Conservation (phyloP, 164 flowering plant genomes). For the Dillenia turbinata region DNA sequence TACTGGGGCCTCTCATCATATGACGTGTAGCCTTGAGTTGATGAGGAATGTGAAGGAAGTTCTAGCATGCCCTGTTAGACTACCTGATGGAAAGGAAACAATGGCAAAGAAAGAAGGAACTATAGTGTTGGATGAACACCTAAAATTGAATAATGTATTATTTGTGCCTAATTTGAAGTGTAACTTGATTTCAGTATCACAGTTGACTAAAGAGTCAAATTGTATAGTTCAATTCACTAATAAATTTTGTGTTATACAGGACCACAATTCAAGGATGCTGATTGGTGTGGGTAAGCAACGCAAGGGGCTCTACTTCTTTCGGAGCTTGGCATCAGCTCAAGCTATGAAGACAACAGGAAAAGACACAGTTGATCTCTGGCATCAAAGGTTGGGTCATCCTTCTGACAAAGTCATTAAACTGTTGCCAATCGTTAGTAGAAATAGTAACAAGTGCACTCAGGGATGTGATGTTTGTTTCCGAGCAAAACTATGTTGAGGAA, state of each 20-base stretch:
- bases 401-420: not conserved
- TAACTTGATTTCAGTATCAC: too few species aligned
- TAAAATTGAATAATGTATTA: not conserved
- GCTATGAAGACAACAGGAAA: not conserved
- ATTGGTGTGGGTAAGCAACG: not conserved
- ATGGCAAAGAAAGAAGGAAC: too few species aligned
- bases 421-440: not conserved
- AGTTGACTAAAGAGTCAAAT: too few species aligned
- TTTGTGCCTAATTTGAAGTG: too few species aligned
- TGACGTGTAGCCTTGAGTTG: not conserved
- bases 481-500: slow-evolving; percentile 4
- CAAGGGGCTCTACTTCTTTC: not conserved
- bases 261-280: not conserved
- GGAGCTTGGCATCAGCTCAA: not conserved
- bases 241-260: not conserved
- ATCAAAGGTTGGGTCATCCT: not conserved
- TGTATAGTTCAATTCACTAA: not conserved
- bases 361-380: not conserved
- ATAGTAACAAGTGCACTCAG: too few species aligned
- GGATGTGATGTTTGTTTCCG: slow-evolving; percentile 9
- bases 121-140: too few species aligned
- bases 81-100: too few species aligned
- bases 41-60: too few species aligned
- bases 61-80: too few species aligned
- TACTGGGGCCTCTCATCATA: too few species aligned